Conservation (phyloP, 1,139 yeast species). For the Scheffersomyces quercinus region DNA sequence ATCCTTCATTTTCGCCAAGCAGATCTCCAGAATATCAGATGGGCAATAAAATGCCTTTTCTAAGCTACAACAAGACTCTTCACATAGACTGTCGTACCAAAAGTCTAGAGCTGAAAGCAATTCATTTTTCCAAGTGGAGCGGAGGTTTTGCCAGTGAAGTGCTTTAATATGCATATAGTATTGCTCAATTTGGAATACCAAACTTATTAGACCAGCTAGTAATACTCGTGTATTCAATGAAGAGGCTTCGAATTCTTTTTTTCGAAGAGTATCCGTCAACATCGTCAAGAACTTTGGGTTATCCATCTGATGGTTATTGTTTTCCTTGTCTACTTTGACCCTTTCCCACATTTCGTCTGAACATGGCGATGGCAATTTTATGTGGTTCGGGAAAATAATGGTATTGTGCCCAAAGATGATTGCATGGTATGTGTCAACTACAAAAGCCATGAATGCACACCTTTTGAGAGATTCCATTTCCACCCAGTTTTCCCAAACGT, state of each 20-base stretch:
- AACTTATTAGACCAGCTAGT: slow-evolving; percentile 66
- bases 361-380: slow-evolving; percentile 31
- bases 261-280: slow-evolving; percentile 54
- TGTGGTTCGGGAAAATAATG: slow-evolving; percentile 31
- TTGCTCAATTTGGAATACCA: slow-evolving; percentile 74
- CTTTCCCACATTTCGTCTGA: slow-evolving; percentile 33
- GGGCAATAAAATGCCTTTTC: slow-evolving; percentile 20
- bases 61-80: slow-evolving; percentile 29
- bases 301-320: slow-evolving; percentile 9
- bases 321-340: slow-evolving; percentile 10
- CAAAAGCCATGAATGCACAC: slow-evolving; percentile 32
- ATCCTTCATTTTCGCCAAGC: slow-evolving; percentile 8
- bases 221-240: slow-evolving; percentile 62
- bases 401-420: slow-evolving; percentile 32
- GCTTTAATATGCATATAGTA: slow-evolving; percentile 54
- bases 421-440: slow-evolving; percentile 32
- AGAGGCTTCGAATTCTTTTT: slow-evolving; percentile 48
- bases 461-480: slow-evolving; percentile 34
- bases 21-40: too few species aligned
- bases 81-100: slow-evolving; percentile 46
- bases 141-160: slow-evolving; percentile 30
- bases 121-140: slow-evolving; percentile 59
- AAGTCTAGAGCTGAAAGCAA: slow-evolving; percentile 61
- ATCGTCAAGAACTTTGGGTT: slow-evolving; percentile 47
- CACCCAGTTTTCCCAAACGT: slow-evolving; percentile 31